Percentiles rank a stretch among this genome's conserved stretches.
These are phyloP conservation scores for Sordariomycetes sp. DNA, from an alignment of 2,329 filamentous ascomycete species.

Conservation along the genomic window DNA sequence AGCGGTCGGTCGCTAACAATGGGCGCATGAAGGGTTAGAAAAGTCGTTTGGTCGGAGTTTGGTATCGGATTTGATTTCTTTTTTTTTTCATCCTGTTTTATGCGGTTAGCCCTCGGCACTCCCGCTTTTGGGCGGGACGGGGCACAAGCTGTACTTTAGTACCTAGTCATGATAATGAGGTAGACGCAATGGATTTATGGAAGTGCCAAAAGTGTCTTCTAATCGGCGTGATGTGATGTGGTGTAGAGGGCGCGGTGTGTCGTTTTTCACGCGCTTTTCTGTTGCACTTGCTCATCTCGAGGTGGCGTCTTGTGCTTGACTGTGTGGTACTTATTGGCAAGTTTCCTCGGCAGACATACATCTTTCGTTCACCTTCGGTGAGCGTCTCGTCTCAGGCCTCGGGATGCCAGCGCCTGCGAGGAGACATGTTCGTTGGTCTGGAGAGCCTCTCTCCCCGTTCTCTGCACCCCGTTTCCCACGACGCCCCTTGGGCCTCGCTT, in stretches of 20 bases:
- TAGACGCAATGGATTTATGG: slow-evolving; percentile 3
- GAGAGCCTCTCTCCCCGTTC: no score
- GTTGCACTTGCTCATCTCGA: no score
- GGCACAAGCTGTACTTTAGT: slow-evolving; percentile 2
- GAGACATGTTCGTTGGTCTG: no score
- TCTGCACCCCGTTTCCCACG: no score
- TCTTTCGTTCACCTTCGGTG: no score
- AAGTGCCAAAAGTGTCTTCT: background rate
- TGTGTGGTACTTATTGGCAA: no score
- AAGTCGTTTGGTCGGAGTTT: background rate
- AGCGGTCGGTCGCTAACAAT: slow-evolving; percentile 11
- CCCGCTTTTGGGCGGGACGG: background rate
- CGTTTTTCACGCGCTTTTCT: no score
- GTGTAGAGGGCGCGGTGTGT: background rate
- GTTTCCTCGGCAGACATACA: no score
- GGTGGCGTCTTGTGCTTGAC: no score
- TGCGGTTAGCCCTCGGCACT: background rate
- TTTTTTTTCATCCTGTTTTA: background rate
- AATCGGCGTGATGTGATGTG: background rate
- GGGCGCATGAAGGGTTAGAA: background rate
- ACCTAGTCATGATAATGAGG: slow-evolving; percentile 4
- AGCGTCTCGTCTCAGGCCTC: no score
- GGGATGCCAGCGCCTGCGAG: no score
- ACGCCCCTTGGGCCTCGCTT: no score
- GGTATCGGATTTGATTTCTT: background rate